A percentile compares a stretch with the other conserved stretches of the same genome.
phyloP scores from a whole-genome alignment of 106 monocot species.

The Gastrodia elata region DNA sequence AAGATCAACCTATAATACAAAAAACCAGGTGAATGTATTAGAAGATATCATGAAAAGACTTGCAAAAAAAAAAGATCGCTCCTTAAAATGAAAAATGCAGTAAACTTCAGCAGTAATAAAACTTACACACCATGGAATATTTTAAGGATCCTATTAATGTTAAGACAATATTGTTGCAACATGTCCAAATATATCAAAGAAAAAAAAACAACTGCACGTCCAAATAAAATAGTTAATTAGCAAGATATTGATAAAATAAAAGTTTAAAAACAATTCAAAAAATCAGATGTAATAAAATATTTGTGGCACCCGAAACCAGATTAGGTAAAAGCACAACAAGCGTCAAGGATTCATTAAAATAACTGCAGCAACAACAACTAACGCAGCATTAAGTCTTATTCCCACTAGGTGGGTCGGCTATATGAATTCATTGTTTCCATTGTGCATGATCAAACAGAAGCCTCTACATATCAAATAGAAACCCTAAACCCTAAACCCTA shows the following conservation, averaged over 20 bases:
- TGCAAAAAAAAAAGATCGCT: neutral
- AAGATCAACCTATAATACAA: constrained; percentile 36
- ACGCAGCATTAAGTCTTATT: too few species aligned
- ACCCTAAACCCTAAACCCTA: too few species aligned
- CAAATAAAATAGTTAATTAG: neutral
- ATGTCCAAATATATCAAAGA: neutral
- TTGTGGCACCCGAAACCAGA: neutral
- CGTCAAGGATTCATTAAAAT: neutral
- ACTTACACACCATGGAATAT: neutral
- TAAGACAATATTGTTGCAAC: neutral
- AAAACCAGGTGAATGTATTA: neutral
- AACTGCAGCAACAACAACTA: neutral
- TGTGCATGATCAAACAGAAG: too few species aligned
- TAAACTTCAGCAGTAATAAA: neutral
- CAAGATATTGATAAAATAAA: neutral
- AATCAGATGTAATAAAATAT: neutral
- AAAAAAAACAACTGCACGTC: neutral
- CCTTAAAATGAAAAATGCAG: neutral
- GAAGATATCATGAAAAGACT: neutral
- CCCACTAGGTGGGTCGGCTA: too few species aligned
- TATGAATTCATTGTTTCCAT: too few species aligned
- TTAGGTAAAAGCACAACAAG: neutral
- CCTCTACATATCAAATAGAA: too few species aligned
- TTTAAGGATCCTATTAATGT: neutral
- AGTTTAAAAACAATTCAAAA: neutral